Evolutionary conservation across 345 rosid species (phyloP), one percentile per base, ranked within the genome.

Genomic region (Trapa bicornis): DNA sequence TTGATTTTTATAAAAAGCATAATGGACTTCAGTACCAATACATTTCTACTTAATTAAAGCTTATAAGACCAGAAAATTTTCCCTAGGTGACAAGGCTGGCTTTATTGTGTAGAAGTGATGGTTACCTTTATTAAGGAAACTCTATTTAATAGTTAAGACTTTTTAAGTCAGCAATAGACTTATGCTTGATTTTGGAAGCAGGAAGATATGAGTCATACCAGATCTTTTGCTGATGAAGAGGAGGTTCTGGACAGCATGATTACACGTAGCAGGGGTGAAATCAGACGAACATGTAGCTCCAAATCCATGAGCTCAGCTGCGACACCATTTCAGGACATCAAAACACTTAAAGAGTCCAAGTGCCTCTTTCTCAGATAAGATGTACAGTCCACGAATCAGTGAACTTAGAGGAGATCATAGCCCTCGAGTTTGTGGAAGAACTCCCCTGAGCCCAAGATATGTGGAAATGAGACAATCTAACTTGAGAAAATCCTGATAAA

Each of bases 181-280:
- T 45, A 5, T 54, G 41, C 14, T 50, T 67, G 63, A 35, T 37
- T 5, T 54, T 58, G 57, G 38, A 70, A 67, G 45, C 78, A 83
- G 89, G 94, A 85, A 68, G 77, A 81, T 76, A 85, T 91, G 79
- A 79, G 86, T 73, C 79, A 89, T 52, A 67, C 82, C 15, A 75
- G 78, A 37, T 89, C 97, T 48, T 87, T 86, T 74, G 85, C 88
- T 7, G 87, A 82, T 29, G 82, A 80, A 61, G 87, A 87, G 73
- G 97, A 92, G 77, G 73, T 89, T 71, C 79, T 92, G 66, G 98
- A 89, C 53, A 85, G 86, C 35, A 83, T 86, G 80, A 80, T 92
- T 35, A 92, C 92, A 0, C 79, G 98, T 77, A 84, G 96, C 81
- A 77, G 96, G 56, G 96, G 97, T 47, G 97, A 89, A 85, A 78